Evolutionary conservation across 2,329 filamentous ascomycete species (phyloP).

Genomic region (Arthrobotrys entomopaga): DNA sequence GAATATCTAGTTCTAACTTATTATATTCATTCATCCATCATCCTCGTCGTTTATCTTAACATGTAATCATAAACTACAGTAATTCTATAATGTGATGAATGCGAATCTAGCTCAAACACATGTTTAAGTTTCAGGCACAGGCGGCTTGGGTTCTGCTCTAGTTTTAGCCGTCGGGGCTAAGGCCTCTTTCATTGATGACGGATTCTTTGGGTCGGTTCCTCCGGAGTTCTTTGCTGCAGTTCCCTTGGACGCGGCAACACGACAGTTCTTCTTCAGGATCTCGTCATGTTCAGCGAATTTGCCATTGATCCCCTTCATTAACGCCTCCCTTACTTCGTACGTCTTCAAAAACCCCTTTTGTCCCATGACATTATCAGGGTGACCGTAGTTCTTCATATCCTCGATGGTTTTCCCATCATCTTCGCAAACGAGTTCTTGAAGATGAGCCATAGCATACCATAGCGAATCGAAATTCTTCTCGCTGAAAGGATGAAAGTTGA

Average conservation of each 20-base stretch:
- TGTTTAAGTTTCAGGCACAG: no score
- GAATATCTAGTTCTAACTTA: no score
- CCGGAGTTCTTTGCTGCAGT: no score
- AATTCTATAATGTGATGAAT: no score
- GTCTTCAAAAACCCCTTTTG: slow-evolving; percentile 18
- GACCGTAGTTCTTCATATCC: neutral
- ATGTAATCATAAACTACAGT: neutral
- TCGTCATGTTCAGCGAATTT: slow-evolving; percentile 42
- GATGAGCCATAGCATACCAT: slow-evolving; percentile 49
- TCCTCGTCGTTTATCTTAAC: neutral
- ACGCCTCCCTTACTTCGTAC: slow-evolving; percentile 14
- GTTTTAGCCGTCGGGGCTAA: no score
- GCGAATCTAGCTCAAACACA: no score
- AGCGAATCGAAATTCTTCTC: slow-evolving; percentile 41
- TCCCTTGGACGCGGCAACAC: neutral
- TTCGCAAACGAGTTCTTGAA: slow-evolving; percentile 40
- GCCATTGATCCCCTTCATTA: slow-evolving; percentile 39
- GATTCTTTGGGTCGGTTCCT: no score
- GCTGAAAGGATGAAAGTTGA: slow-evolving; percentile 44
- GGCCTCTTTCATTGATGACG: no score
- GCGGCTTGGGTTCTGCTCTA: no score
- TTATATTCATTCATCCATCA: no score
- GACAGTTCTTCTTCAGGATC: slow-evolving; percentile 38
- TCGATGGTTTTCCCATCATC: slow-evolving; percentile 32
- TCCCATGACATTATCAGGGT: slow-evolving; percentile 9